These are phyloP conservation scores for Podaxis carcinomalis DNA, from an alignment of 768 basidiomycete genomes.

Conservation along the genomic window DNA sequence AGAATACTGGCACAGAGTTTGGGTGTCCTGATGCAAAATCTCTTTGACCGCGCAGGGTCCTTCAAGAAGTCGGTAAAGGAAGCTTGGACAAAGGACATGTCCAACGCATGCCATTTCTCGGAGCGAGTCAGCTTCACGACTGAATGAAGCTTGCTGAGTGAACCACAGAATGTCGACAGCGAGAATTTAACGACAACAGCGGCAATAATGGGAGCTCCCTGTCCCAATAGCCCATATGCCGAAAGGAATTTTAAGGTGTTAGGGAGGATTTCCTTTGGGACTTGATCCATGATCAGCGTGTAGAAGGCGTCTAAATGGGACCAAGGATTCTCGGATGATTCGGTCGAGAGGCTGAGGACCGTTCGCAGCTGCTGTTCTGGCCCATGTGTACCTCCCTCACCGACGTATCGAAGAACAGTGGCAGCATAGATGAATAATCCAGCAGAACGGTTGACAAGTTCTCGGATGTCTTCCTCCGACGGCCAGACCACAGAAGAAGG, in stretches of 20 bases:
- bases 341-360: not conserved
- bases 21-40: not conserved
- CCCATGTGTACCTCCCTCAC: not conserved
- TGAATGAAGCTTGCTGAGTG: not conserved
- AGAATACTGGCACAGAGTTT: not conserved
- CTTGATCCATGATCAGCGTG: not conserved
- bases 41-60: not conserved
- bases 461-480: not conserved
- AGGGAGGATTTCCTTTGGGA: not conserved
- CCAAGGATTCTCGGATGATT: not conserved
- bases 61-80: not conserved
- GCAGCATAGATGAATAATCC: not conserved
- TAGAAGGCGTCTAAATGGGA: not conserved
- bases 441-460: not conserved
- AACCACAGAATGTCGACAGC: not conserved
- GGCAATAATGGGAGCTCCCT: not conserved
- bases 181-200: not conserved
- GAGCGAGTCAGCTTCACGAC: not conserved
- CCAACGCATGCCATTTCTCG: not conserved
- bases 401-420: not conserved
- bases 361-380: not conserved
- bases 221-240: not conserved
- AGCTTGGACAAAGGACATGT: not conserved
- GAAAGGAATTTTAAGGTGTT: not conserved
- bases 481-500: not conserved